These are phyloP conservation scores for Candida verbasci DNA, from an alignment of 805 yeast genomes.

Conservation along the genomic window DNA sequence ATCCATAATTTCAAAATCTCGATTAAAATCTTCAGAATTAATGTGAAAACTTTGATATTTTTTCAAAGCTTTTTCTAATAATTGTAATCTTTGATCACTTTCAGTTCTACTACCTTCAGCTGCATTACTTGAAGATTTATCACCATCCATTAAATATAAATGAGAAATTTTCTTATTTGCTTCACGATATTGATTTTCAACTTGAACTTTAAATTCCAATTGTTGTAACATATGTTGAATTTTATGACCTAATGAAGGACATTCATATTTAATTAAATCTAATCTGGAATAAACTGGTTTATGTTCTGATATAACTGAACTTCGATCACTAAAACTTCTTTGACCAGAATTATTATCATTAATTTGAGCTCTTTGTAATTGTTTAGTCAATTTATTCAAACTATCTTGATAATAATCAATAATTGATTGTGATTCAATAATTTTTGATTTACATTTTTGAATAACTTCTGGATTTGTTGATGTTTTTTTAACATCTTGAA, in stretches of 20 bases:
- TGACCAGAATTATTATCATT: background rate
- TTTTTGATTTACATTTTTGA: constrained; percentile 84
- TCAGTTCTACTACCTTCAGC: constrained; percentile 87
- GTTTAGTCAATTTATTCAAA: constrained; percentile 54
- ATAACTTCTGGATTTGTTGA: constrained; percentile 80
- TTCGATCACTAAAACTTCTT: constrained; percentile 1
- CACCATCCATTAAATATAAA: constrained; percentile 88
- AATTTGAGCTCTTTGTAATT: constrained; percentile 10
- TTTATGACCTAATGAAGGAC: constrained; percentile 90
- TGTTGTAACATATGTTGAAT: constrained; percentile 95
- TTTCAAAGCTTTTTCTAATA: constrained; percentile 77
- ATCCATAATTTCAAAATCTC: constrained; percentile 61
- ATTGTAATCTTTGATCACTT: constrained; percentile 77
- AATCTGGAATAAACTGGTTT: constrained; percentile 57
- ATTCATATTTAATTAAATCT: constrained; percentile 86
- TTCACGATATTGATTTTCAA: constrained; percentile 87
- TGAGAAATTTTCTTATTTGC: constrained; percentile 88
- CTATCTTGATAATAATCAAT: constrained; percentile 83
- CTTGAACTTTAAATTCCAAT: constrained; percentile 87
- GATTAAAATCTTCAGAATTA: constrained; percentile 59
- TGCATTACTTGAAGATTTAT: constrained; percentile 74
- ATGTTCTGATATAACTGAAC: constrained; percentile 9
- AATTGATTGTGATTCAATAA: constrained; percentile 87
- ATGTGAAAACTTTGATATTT: constrained; percentile 88
- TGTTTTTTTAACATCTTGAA: constrained; percentile 70